Evolutionary conservation across 495 filamentous ascomycete species (phyloP).

Genomic region (Viridothelium virens): DNA sequence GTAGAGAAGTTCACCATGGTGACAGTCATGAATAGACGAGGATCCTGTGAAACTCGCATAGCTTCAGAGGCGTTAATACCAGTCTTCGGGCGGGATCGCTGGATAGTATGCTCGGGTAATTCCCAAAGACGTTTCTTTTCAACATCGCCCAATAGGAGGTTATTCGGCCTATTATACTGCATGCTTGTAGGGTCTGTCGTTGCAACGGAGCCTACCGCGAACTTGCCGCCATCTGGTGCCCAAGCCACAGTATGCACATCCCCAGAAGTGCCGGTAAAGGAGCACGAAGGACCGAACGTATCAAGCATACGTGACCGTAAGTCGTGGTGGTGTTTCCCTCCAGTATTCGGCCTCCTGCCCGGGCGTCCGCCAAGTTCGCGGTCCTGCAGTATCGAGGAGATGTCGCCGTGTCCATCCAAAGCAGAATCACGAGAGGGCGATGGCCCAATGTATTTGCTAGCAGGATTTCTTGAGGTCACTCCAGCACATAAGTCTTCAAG

Average conservation of each 20-base stretch:
- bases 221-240: slow-evolving; percentile 41
- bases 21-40: slow-evolving; percentile 67
- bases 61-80: slow-evolving; percentile 45
- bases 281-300: slow-evolving; percentile 24
- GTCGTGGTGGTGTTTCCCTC: not conserved
- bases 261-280: slow-evolving; percentile 41
- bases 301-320: slow-evolving; percentile 25
- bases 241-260: slow-evolving; percentile 54
- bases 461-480: not conserved
- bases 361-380: not conserved
- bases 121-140: slow-evolving; percentile 48
- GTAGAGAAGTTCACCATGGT: slow-evolving; percentile 64
- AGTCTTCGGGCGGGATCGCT: slow-evolving; percentile 44
- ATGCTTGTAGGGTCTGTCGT: slow-evolving; percentile 68
- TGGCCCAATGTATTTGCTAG: not conserved
- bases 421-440: not conserved
- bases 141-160: slow-evolving; percentile 66
- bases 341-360: not conserved
- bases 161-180: slow-evolving; percentile 76
- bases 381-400: not conserved
- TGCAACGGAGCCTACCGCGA: slow-evolving; percentile 57
- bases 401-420: not conserved
- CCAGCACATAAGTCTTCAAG: not conserved
- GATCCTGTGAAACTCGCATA: slow-evolving; percentile 57
- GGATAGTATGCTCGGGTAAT: slow-evolving; percentile 60